Evolutionary conservation across 2,329 filamentous ascomycete genomes (phyloP).

Genomic region (Botrytis pseudocinerea): DNA sequence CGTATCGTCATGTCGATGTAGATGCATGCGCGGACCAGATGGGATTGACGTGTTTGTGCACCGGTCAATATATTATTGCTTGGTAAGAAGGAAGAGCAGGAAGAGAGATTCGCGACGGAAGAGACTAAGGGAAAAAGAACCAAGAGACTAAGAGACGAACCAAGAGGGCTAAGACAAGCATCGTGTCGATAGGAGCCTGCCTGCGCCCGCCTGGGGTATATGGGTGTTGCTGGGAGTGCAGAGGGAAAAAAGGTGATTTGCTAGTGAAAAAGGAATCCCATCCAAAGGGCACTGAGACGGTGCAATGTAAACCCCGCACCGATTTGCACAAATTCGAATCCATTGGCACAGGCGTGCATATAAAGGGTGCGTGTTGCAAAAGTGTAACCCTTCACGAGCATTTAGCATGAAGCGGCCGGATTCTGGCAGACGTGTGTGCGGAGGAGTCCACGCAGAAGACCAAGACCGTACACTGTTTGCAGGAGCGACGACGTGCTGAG

Average conservation of each 20-base stretch:
- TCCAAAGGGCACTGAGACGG: no score
- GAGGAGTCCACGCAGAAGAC: no score
- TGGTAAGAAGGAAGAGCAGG: not conserved
- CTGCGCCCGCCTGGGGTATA: no score
- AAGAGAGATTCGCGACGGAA: no score
- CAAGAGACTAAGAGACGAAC: no score
- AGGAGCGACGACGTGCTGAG: not conserved
- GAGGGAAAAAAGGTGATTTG: no score
- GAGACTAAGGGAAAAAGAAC: no score
- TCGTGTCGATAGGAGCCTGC: no score
- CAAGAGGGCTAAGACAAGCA: no score
- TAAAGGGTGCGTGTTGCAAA: not conserved
- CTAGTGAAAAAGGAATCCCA: no score
- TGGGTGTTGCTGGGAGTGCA: no score
- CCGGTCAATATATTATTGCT: not conserved
- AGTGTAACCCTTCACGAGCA: not conserved
- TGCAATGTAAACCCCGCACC: not conserved
- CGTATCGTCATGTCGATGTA: not conserved
- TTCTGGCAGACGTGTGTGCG: not conserved
- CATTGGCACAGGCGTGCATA: not conserved
- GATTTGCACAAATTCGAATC: not conserved
- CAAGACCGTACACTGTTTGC: not conserved
- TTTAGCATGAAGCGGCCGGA: not conserved
- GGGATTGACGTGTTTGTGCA: not conserved
- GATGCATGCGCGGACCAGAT: not conserved